A percentile compares a stretch with the other conserved stretches of the same genome.
phyloP scores from a whole-genome alignment of 2,329 filamentous ascomycete species.

The Pezicula carpinea region DNA sequence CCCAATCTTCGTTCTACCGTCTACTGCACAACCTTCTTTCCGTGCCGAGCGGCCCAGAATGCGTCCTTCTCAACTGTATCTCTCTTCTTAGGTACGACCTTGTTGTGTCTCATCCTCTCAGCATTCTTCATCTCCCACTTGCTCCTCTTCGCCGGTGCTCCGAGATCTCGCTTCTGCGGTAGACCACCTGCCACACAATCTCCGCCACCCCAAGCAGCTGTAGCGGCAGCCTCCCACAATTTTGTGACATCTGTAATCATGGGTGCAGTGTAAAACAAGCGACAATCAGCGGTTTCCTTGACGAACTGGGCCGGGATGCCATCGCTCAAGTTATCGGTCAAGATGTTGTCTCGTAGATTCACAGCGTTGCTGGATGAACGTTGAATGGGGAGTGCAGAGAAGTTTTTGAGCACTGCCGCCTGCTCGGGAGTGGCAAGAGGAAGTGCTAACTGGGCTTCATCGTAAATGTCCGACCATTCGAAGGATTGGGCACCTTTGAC shows the following conservation, averaged over 20 bases:
- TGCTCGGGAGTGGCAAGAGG: conserved; percentile 7
- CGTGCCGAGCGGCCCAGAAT: background rate
- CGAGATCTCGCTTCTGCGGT: conserved; percentile 4
- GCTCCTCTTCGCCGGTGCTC: background rate
- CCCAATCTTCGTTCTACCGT: background rate
- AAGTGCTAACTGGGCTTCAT: conserved; percentile 11
- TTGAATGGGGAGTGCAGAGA: conserved; percentile 14
- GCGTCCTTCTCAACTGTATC: background rate
- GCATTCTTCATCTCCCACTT: background rate
- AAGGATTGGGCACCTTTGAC: conserved; percentile 48
- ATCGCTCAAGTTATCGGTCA: conserved; percentile 25
- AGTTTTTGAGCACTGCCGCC: conserved; percentile 12
- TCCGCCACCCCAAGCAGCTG: conserved; percentile 36
- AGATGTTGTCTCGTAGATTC: conserved; percentile 37
- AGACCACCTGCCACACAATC: conserved; percentile 27
- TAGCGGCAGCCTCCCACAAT: conserved; percentile 45
- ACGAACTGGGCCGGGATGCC: conserved; percentile 52
- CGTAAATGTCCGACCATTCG: conserved; percentile 14
- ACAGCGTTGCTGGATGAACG: conserved; percentile 29
- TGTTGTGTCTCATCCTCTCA: background rate
- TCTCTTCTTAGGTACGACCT: background rate
- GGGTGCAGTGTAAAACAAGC: conserved; percentile 51
- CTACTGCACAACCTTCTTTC: background rate
- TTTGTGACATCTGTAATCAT: conserved; percentile 46
- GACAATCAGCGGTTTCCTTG: conserved; percentile 56